Evolutionary conservation across 371 early-diverging fungal species (phyloP), one percentile per base, ranked within the genome.

Genomic region (Circinella umbellata): DNA sequence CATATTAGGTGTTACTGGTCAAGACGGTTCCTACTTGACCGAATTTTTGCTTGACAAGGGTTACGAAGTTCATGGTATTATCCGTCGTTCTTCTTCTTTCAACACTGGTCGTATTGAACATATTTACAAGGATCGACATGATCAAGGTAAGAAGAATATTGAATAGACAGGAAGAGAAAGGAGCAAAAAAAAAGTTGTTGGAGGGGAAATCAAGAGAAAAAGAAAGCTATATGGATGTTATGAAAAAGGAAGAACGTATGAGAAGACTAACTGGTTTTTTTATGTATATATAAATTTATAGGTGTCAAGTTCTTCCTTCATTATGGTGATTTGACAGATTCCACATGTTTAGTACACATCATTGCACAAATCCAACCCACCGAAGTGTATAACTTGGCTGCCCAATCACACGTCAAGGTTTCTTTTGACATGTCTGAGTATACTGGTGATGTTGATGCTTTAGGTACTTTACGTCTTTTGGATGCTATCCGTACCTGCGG

Each of bases 371-470:
- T 94, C 42, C 90, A 91, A 62, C 93, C 94, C 27, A 91, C 90
- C 47, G 94, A 93, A 77, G 82, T 93, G 55, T 93, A 94, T 78
- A 93, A 93, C 80, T 85, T 93, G 78, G 91, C 88, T 61, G 91
- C 91, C 46, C 91, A 91, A 73, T 91, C 91, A 51, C 93, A 93
- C 73, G 95, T 94, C 78, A 93, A 93, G 80, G 94, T 95, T 27
- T 94, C 94, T 7, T 95, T 95, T 74, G 93, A 94, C 68, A 92
- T 94, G 93, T 90, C 95, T 37, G 93, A 94, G 77, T 95, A 95
- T 82, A 94, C 93, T 39, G 92, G 92, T 80, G 91, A 94, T 76
- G 95, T 95, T 17, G 94, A 94, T 85, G 95, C 87, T 39, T 82
- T 93, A 34, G 94, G 94, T 66, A 93, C 94, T 39, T 87, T 93